phyloP scores from a whole-genome alignment of 371 early-diverging fungal genomes.

The Entomophthora muscae region DNA sequence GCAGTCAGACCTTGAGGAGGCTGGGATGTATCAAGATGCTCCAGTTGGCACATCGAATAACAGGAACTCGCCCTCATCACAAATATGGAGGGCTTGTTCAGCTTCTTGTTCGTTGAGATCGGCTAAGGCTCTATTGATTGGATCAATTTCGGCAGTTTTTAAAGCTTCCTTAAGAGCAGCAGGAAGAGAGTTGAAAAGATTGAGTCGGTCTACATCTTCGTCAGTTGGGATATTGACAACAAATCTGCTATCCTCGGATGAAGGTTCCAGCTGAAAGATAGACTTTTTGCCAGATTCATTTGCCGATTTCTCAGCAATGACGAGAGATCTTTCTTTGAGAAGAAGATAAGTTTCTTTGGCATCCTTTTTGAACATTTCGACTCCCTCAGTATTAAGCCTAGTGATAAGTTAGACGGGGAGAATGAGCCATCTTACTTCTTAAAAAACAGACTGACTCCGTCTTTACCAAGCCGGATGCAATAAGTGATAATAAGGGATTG shows the following conservation, averaged over 20 bases:
- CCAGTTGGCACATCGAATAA: conserved; percentile 18
- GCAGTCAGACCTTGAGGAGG: too few relatives aligned
- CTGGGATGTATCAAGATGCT: neutral
- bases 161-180: conserved; percentile 55
- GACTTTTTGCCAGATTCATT: conserved; percentile 1
- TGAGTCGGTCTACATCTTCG: conserved; percentile 28
- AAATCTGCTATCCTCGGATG: neutral
- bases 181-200: conserved; percentile 52
- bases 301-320: conserved; percentile 22
- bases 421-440: conserved; percentile 25
- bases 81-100: conserved; percentile 46
- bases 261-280: neutral
- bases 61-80: conserved; percentile 56
- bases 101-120: conserved; percentile 46
- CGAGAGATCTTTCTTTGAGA: conserved; percentile 55
- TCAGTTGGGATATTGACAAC: conserved; percentile 15
- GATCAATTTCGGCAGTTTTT: conserved; percentile 49
- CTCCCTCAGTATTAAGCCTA: conserved; percentile 22
- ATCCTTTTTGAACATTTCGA: conserved; percentile 65
- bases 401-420: conserved; percentile 8
- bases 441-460: conserved; percentile 78
- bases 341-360: conserved; percentile 60
- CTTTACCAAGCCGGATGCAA: conserved; percentile 57
- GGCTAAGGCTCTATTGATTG: conserved; percentile 62
- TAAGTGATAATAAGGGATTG: conserved; percentile 72